Conservation (phyloP, 352 stramenopile genomes). For the Phytopythium litorale region DNA sequence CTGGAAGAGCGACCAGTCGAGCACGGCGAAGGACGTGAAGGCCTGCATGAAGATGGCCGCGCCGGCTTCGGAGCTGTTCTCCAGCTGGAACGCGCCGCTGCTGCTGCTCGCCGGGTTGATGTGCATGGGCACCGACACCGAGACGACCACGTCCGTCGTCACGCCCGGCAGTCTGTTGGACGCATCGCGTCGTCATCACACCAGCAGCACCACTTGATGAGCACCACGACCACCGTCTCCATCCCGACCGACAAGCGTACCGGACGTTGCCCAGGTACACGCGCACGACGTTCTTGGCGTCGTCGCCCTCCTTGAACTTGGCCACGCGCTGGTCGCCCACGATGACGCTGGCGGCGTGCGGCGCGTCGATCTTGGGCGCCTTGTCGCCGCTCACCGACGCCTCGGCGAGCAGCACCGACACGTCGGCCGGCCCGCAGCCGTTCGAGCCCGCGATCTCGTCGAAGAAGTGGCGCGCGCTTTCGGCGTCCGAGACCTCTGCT, state of each 20-base stretch:
- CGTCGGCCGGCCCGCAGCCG: slow-evolving; percentile 55
- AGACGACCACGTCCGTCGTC: slow-evolving; percentile 80
- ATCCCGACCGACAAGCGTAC: slow-evolving; percentile 10
- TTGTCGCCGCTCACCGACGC: slow-evolving; percentile 20
- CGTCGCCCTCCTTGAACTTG: slow-evolving; percentile 82
- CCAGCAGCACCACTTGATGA: neutral
- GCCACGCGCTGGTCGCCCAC: slow-evolving; percentile 77
- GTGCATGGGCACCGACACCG: slow-evolving; percentile 68
- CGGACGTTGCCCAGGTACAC: slow-evolving; percentile 76
- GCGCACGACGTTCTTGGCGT: slow-evolving; percentile 82
- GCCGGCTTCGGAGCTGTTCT: slow-evolving; percentile 62
- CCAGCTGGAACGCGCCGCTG: slow-evolving; percentile 54
- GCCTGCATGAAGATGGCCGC: slow-evolving; percentile 74
- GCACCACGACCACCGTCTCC: neutral
- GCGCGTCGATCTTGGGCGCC: slow-evolving; percentile 27
- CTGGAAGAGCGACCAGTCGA: slow-evolving; percentile 67
- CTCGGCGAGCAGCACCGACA: slow-evolving; percentile 45
- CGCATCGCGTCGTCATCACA: neutral
- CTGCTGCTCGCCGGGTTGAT: slow-evolving; percentile 74
- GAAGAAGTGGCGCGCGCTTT: slow-evolving; percentile 77
- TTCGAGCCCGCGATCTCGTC: slow-evolving; percentile 82
- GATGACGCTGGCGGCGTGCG: slow-evolving; percentile 40
- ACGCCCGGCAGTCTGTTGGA: slow-evolving; percentile 47
- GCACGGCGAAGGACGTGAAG: slow-evolving; percentile 55
- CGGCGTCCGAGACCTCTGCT: slow-evolving; percentile 29